A percentile compares a stretch with the other conserved stretches of the same genome.
Conservation (phyloP, 768 basidiomycete species). For the Mrakia frigida region DNA sequence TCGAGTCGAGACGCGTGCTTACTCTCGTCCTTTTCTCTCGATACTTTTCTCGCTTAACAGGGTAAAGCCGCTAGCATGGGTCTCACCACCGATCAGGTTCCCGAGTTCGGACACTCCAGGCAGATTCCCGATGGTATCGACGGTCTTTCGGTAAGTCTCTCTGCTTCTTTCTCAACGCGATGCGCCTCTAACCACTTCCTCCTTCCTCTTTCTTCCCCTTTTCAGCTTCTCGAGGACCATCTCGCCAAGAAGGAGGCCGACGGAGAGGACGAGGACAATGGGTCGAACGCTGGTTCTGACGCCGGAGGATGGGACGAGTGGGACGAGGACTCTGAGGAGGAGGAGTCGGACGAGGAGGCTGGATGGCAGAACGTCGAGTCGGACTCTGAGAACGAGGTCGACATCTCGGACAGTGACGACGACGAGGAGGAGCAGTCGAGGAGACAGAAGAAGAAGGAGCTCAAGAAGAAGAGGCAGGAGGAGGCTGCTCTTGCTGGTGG, state of each 20-base stretch:
- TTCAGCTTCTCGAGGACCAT: conserved; percentile 30
- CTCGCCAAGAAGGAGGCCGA: conserved; percentile 29
- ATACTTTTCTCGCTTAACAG: conserved; percentile 43
- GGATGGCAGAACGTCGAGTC: conserved; percentile 33
- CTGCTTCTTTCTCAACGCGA: background rate
- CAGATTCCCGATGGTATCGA: conserved; percentile 79
- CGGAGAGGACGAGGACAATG: conserved; percentile 3
- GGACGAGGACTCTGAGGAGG: conserved; percentile 22
- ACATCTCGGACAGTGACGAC: conserved; percentile 32
- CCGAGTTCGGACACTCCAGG: conserved; percentile 75
- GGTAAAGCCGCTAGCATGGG: conserved; percentile 89
- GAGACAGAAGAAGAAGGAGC: conserved; percentile 28
- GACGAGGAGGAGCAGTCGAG: conserved; percentile 32
- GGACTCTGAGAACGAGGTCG: conserved; percentile 30
- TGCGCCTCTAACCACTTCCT: no score
- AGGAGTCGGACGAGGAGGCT: conserved; percentile 24
- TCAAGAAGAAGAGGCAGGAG: conserved; percentile 21
- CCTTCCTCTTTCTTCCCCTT: background rate
- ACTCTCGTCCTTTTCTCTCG: background rate
- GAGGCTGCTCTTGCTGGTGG: background rate
- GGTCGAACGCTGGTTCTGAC: conserved; percentile 4
- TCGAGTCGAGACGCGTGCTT: conserved; percentile 12
- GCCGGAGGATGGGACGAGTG: conserved; percentile 32
- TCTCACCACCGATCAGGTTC: conserved; percentile 55
- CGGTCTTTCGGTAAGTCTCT: conserved; percentile 65